These are phyloP conservation scores for Ascochyta fabae DNA, from an alignment of 2,329 filamentous ascomycete genomes.

Conservation along the genomic window DNA sequence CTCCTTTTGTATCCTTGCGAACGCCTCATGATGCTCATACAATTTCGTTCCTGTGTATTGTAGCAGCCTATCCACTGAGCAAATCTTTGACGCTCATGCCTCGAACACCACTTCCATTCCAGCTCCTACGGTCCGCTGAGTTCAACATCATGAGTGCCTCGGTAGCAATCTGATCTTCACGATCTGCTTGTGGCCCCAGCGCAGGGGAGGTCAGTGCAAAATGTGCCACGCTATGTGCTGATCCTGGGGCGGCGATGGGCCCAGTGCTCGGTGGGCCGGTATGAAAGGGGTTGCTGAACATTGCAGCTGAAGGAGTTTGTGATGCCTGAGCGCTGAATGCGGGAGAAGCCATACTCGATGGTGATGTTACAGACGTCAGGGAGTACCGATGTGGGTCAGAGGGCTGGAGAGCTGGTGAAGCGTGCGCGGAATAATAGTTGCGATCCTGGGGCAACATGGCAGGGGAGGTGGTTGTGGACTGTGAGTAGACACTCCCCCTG, in stretches of 20 bases:
- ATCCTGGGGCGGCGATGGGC: slow-evolving; percentile 28
- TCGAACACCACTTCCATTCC: slow-evolving; percentile 43
- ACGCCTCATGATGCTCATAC: not conserved
- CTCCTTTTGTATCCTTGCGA: slow-evolving; percentile 1
- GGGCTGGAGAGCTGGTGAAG: slow-evolving; percentile 48
- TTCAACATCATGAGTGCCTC: slow-evolving; percentile 89
- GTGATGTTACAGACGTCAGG: slow-evolving; percentile 50
- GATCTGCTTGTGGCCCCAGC: slow-evolving; percentile 46
- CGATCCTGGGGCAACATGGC: slow-evolving; percentile 49
- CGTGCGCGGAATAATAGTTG: slow-evolving; percentile 52
- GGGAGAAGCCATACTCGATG: slow-evolving; percentile 45
- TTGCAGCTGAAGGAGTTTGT: slow-evolving; percentile 30
- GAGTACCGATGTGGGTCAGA: slow-evolving; percentile 58
- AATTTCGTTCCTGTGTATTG: not conserved
- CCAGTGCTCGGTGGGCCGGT: slow-evolving; percentile 33
- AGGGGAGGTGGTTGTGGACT: slow-evolving; percentile 51
- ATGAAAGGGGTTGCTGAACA: slow-evolving; percentile 36
- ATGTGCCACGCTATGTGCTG: slow-evolving; percentile 32
- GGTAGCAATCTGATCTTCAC: slow-evolving; percentile 74
- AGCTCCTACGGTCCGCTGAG: slow-evolving; percentile 68
- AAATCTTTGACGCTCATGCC: slow-evolving; percentile 57
- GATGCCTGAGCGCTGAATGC: slow-evolving; percentile 51
- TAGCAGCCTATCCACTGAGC: slow-evolving; percentile 42
- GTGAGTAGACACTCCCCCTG: slow-evolving; percentile 37
- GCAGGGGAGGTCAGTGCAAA: slow-evolving; percentile 48